These are phyloP conservation scores for Colletotrichum costaricense DNA, from an alignment of 2,329 filamentous ascomycete genomes.

Conservation along the genomic window DNA sequence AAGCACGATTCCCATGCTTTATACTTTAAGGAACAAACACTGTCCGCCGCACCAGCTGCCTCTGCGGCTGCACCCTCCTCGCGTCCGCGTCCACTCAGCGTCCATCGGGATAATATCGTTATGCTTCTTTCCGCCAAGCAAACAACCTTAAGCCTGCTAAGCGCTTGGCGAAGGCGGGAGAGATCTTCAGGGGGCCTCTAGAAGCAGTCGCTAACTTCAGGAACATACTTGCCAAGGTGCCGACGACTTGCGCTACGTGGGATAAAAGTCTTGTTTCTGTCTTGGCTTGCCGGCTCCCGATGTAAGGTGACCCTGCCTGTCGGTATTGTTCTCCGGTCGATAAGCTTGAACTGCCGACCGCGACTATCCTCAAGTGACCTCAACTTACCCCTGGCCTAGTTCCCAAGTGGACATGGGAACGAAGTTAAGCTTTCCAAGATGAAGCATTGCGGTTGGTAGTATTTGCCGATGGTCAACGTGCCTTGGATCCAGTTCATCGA, in stretches of 20 bases:
- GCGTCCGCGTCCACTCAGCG: neutral
- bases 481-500: neutral
- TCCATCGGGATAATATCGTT: neutral
- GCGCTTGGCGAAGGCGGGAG: constrained; percentile 1
- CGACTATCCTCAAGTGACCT: neutral
- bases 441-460: neutral
- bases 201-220: neutral
- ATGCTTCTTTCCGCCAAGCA: neutral
- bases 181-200: constrained; percentile 22
- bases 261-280: neutral
- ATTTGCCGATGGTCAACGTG: constrained; percentile 10
- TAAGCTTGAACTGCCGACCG: constrained; percentile 4
- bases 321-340: neutral
- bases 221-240: constrained; percentile 9
- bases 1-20: neutral
- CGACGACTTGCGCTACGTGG: neutral
- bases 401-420: neutral
- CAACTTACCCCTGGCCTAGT: neutral
- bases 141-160: constrained; percentile 1
- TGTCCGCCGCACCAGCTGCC: constrained; percentile 17
- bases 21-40: constrained; percentile 17
- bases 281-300: neutral
- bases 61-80: neutral
- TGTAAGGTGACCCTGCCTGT: neutral
- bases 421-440: constrained; percentile 3